Percentiles rank a stretch among this genome's conserved stretches.
These are phyloP conservation scores for Hippophae rhamnoides DNA, from an alignment of 306 rosid species.

Conservation along the genomic window DNA sequence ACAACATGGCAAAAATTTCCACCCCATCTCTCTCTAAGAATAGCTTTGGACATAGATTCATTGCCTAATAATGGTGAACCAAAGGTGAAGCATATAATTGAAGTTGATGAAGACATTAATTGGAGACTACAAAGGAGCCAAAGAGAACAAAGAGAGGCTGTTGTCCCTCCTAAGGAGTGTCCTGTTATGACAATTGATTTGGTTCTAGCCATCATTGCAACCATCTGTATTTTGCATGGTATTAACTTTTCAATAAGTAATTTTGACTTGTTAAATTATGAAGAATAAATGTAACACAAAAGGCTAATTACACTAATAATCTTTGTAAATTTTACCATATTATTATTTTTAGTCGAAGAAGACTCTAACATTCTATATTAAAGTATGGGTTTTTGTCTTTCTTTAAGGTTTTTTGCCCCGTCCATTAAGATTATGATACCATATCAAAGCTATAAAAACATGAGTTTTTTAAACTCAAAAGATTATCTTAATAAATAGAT, in stretches of 20 bases:
- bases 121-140: conserved; percentile 61
- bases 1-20: conserved; percentile 73
- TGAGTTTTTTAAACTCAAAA: too few species aligned
- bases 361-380: too few species aligned
- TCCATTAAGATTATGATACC: too few species aligned
- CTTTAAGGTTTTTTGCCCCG: too few species aligned
- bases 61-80: conserved; percentile 85
- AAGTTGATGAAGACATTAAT: conserved; percentile 22
- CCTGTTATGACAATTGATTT: conserved; percentile 78
- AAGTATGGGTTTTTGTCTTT: too few species aligned
- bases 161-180: conserved; percentile 80
- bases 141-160: conserved; percentile 63
- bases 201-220: conserved; percentile 27
- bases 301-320: too few species aligned
- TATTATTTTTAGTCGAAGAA: too few species aligned
- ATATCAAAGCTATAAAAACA: too few species aligned
- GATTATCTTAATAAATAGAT: too few species aligned
- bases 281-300: too few species aligned
- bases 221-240: conserved; percentile 28
- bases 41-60: conserved; percentile 44
- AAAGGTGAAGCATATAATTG: conserved; percentile 61
- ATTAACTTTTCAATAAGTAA: neutral
- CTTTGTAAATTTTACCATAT: too few species aligned
- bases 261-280: too few species aligned
- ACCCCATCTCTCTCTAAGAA: conserved; percentile 63